A percentile compares a stretch with the other conserved stretches of the same genome.
These are phyloP conservation scores for Mucor mucedo DNA, from an alignment of 371 early-diverging fungal genomes.

Conservation along the genomic window DNA sequence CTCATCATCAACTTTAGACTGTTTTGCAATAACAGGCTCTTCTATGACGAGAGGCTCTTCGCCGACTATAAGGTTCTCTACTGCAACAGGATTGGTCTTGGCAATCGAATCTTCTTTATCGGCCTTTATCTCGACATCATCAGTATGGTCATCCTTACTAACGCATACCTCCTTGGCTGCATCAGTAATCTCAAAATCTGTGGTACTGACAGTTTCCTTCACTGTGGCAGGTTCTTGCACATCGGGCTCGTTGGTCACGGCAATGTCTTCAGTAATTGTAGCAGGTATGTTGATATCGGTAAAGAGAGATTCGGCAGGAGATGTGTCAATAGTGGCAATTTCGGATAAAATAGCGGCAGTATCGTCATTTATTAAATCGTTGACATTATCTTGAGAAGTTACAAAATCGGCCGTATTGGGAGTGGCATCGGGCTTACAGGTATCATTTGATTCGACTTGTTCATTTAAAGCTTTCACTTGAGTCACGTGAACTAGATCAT, in stretches of 20 bases:
- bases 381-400: not conserved
- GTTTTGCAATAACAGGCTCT: not conserved
- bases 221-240: not conserved
- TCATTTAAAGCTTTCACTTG: not conserved
- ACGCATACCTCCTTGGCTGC: not conserved
- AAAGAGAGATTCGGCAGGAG: not conserved
- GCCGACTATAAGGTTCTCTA: not conserved
- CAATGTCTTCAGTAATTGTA: not conserved
- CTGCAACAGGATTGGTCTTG: not conserved
- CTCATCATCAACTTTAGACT: not conserved
- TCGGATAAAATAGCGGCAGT: too few relatives aligned
- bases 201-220: not conserved
- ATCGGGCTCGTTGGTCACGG: not conserved
- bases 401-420: not conserved
- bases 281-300: not conserved
- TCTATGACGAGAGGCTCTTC: not conserved
- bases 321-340: not conserved
- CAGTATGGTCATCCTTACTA: not conserved
- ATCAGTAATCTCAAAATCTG: not conserved
- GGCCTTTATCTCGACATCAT: not conserved
- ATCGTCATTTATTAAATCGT: not conserved
- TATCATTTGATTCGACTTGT: not conserved
- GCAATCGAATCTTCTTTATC: not conserved
- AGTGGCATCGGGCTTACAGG: slow-evolving; percentile 13
- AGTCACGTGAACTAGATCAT: not conserved